These are phyloP conservation scores for Phytophthora niederhauseri DNA, from an alignment of 352 stramenopile genomes.

Conservation along the genomic window DNA sequence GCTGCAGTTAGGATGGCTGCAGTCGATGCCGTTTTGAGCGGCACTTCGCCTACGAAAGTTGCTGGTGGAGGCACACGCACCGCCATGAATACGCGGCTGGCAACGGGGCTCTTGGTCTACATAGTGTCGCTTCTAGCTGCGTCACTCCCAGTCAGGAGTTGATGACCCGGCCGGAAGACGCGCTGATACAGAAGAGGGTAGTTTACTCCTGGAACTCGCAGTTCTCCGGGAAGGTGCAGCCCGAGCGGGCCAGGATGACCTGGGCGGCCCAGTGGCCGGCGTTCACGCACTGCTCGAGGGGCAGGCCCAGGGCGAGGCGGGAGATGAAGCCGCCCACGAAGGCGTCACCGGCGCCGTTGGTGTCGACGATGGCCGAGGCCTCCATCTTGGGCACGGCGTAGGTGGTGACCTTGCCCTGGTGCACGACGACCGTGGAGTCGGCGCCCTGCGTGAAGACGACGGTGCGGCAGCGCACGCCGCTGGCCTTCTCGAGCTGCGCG, in stretches of 20 bases:
- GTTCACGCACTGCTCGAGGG: conserved; percentile 95
- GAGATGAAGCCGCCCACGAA: conserved; percentile 99
- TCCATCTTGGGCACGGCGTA: conserved; percentile 93
- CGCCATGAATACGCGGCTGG: conserved; percentile 21
- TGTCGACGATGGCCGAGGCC: conserved; percentile 96
- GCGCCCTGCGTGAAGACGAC: conserved; percentile 99
- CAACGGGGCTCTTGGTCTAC: conserved; percentile 37
- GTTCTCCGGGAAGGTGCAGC: conserved; percentile 94
- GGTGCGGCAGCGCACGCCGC: conserved; percentile 88
- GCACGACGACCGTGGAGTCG: conserved; percentile 96
- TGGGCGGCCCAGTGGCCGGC: conserved; percentile 97
- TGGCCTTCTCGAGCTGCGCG: conserved; percentile 94
- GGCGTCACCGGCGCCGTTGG: conserved; percentile 98
- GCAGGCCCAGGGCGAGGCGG: conserved; percentile 86
- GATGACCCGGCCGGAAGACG: conserved; percentile 10
- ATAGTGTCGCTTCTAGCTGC: conserved; percentile 18
- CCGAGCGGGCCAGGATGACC: conserved; percentile 97
- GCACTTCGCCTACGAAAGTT: conserved; percentile 38
- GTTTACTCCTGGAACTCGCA: conserved; percentile 93
- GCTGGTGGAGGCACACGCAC: conserved; percentile 20
- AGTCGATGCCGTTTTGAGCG: conserved; percentile 2
- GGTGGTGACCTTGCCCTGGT: conserved; percentile 91
- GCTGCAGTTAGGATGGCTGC: neutral
- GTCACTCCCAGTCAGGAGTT: neutral
- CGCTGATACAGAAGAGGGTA: conserved; percentile 2